These are phyloP conservation scores for Prinsepia uniflora DNA, from an alignment of 306 rosid species.

Conservation along the genomic window DNA sequence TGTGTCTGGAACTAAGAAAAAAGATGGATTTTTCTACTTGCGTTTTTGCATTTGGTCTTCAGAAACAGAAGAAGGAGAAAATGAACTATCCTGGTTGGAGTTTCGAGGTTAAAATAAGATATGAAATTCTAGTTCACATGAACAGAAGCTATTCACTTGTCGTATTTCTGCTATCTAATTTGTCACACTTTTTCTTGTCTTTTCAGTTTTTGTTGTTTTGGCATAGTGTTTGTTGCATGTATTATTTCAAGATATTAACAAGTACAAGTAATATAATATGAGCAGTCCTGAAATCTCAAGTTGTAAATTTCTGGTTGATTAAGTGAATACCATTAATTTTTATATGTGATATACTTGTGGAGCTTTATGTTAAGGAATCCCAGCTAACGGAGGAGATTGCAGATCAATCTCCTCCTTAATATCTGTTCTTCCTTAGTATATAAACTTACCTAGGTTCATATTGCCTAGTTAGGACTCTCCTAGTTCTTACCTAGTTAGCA, in stretches of 20 bases:
- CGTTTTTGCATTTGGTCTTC: background rate
- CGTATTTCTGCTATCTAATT: background rate
- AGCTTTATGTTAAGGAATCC: too few species aligned
- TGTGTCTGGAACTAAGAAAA: background rate
- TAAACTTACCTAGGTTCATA: too few species aligned
- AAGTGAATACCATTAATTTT: conserved; percentile 2
- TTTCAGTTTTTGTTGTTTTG: too few species aligned
- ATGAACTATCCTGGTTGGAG: background rate
- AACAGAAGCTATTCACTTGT: background rate
- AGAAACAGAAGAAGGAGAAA: background rate
- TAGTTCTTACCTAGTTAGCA: too few species aligned
- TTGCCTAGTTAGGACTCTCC: too few species aligned
- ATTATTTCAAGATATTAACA: background rate
- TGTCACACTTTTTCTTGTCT: background rate
- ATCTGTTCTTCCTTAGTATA: too few species aligned
- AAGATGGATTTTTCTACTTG: background rate
- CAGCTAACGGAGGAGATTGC: too few species aligned
- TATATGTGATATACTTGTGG: background rate
- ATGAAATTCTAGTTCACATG: background rate
- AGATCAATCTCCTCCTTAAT: too few species aligned
- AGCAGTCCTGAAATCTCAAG: background rate
- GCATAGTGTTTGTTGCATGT: background rate
- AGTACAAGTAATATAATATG: background rate
- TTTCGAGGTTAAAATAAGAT: background rate
- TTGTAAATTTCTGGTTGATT: background rate